phyloP scores from a whole-genome alignment of 2,329 filamentous ascomycete genomes.

The Escovopsis weberi region DNA sequence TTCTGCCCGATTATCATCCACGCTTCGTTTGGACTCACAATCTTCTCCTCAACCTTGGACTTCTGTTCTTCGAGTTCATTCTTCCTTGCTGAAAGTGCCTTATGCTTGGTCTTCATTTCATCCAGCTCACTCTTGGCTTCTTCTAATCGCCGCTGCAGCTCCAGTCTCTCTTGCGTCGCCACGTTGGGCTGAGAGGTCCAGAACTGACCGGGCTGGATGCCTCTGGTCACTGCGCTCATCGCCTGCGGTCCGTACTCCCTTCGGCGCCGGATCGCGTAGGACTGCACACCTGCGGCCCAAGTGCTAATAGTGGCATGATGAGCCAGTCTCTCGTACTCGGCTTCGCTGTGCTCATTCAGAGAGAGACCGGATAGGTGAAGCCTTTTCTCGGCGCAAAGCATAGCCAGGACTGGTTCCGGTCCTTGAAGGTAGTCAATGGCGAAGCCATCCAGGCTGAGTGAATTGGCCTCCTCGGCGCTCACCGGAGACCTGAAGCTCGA shows the following conservation, averaged over 20 bases:
- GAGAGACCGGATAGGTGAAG: conserved; percentile 56
- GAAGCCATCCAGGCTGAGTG: conserved; percentile 62
- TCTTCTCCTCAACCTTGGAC: conserved; percentile 23
- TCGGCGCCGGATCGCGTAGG: conserved; percentile 53
- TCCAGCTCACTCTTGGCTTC: conserved; percentile 25
- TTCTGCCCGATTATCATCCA: background rate
- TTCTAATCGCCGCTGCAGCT: conserved; percentile 39
- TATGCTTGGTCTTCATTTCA: conserved; percentile 19
- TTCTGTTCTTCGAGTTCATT: conserved; percentile 28
- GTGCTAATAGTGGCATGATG: conserved; percentile 41
- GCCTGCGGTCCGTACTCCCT: conserved; percentile 67
- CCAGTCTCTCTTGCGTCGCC: conserved; percentile 48
- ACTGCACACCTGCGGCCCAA: conserved; percentile 55
- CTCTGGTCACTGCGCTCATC: conserved; percentile 51
- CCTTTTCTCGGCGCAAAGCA: conserved; percentile 64
- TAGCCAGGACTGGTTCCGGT: conserved; percentile 69
- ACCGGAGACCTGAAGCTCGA: conserved; percentile 41
- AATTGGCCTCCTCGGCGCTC: conserved; percentile 36
- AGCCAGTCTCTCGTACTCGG: conserved; percentile 53
- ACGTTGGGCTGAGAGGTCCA: conserved; percentile 64
- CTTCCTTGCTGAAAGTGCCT: conserved; percentile 23
- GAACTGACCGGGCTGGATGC: conserved; percentile 44
- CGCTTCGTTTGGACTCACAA: conserved; percentile 15
- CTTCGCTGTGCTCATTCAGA: conserved; percentile 45
- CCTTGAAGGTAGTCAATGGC: conserved; percentile 67